These are phyloP conservation scores for Corniculantispora saksenae DNA, from an alignment of 2,329 filamentous ascomycete species.

Conservation along the genomic window DNA sequence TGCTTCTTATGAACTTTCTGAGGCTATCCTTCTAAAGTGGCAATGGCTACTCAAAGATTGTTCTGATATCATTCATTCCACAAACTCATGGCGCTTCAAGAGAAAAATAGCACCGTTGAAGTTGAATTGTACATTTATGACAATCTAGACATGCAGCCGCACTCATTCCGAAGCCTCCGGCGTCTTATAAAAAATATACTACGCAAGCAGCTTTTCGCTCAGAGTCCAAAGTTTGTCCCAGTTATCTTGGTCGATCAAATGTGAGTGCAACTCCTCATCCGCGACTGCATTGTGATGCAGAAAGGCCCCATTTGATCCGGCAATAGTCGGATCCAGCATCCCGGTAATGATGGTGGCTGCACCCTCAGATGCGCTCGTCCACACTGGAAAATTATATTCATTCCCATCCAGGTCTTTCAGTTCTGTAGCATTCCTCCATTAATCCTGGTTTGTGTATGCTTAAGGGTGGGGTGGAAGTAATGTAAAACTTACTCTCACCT, in stretches of 20 bases:
- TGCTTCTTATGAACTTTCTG: slow-evolving; percentile 47
- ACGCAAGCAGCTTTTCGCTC: slow-evolving; percentile 27
- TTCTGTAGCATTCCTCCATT: not conserved
- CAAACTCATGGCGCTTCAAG: not conserved
- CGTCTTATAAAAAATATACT: not conserved
- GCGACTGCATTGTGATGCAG: slow-evolving; percentile 19
- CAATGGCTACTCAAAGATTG: slow-evolving; percentile 32
- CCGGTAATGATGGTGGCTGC: slow-evolving; percentile 20
- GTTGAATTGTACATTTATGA: not conserved
- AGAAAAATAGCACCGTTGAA: not conserved
- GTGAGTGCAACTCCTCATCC: slow-evolving; percentile 18
- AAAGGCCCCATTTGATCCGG: slow-evolving; percentile 13
- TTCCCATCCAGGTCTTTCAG: slow-evolving; percentile 17
- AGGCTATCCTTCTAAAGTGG: slow-evolving; percentile 46
- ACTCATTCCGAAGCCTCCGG: slow-evolving; percentile 19
- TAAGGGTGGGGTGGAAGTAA: not conserved
- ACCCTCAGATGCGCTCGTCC: slow-evolving; percentile 40
- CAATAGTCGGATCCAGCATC: slow-evolving; percentile 22
- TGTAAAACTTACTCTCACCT: not conserved
- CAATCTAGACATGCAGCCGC: not conserved
- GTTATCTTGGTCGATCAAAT: slow-evolving; percentile 35
- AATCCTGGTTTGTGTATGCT: not conserved
- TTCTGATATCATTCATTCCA: not conserved
- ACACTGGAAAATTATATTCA: slow-evolving; percentile 1
- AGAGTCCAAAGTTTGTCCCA: slow-evolving; percentile 42